Conservation (phyloP, 257 asterid genomes). For the Cinchona pubescens region DNA sequence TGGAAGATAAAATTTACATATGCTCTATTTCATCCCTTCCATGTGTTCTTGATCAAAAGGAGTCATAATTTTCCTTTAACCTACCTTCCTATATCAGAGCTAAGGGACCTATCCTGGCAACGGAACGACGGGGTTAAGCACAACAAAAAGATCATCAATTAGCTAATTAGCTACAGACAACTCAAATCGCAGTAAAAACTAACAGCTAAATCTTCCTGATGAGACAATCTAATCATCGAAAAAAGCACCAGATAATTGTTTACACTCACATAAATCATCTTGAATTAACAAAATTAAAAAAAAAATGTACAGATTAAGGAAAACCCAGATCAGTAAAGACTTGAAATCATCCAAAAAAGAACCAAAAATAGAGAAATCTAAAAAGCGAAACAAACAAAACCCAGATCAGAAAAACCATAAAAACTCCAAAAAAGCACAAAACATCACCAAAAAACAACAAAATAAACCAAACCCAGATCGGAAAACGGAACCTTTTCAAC, state of each 20-base stretch:
- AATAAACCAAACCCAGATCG: not conserved
- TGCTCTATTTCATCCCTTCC: too few species aligned
- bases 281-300: not conserved
- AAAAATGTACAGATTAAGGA: not conserved
- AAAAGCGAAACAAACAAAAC: slow-evolving; percentile 5
- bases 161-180: too few species aligned
- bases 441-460: slow-evolving; percentile 3
- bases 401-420: not conserved
- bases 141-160: too few species aligned
- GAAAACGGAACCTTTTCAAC: slow-evolving; percentile 60
- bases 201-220: not conserved
- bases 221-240: not conserved
- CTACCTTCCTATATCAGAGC: too few species aligned
- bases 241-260: not conserved
- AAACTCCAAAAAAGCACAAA: slow-evolving; percentile 9
- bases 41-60: too few species aligned
- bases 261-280: not conserved
- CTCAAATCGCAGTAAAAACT: too few species aligned
- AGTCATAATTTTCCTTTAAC: too few species aligned
- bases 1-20: too few species aligned
- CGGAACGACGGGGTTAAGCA: too few species aligned
- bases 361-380: not conserved
- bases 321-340: slow-evolving; percentile 10
- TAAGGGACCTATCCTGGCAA: too few species aligned
- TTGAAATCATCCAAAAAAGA: not conserved